Percentiles rank a stretch among this genome's conserved stretches.
Conservation (phyloP, 768 basidiomycete genomes). For the Hygrocybe punicea region DNA sequence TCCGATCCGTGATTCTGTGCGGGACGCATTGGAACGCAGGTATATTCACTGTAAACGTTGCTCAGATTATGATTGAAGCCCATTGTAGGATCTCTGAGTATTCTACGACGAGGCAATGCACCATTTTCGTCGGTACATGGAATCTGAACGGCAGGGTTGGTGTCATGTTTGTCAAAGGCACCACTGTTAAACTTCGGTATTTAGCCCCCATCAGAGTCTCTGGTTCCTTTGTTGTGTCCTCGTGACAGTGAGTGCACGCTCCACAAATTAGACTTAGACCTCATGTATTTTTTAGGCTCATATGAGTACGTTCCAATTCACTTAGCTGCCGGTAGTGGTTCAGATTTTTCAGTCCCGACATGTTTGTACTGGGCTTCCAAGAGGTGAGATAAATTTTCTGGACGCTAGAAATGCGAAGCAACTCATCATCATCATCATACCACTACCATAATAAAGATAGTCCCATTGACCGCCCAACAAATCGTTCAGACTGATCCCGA, state of each 20-base stretch:
- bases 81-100: conserved; percentile 69
- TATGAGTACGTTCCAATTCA: conserved; percentile 45
- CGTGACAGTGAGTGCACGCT: conserved; percentile 53
- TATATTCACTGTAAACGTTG: conserved; percentile 22
- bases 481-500: conserved; percentile 95
- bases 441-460: conserved; percentile 46
- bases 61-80: background rate
- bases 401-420: background rate
- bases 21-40: conserved; percentile 67
- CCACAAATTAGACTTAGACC: background rate
- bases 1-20: conserved; percentile 86
- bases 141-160: conserved; percentile 88
- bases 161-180: conserved; percentile 7
- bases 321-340: background rate
- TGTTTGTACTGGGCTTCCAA: conserved; percentile 90
- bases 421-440: background rate
- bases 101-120: conserved; percentile 67
- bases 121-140: conserved; percentile 89
- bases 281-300: conserved; percentile 20
- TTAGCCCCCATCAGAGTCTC: conserved; percentile 73
- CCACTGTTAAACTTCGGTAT: conserved; percentile 1
- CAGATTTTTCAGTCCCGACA: conserved; percentile 61
- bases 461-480: conserved; percentile 95
- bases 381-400: conserved; percentile 39
- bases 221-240: conserved; percentile 90